Conservation (phyloP, 192 early-diverging fungal species). For the Helicostylum pulchrum region DNA sequence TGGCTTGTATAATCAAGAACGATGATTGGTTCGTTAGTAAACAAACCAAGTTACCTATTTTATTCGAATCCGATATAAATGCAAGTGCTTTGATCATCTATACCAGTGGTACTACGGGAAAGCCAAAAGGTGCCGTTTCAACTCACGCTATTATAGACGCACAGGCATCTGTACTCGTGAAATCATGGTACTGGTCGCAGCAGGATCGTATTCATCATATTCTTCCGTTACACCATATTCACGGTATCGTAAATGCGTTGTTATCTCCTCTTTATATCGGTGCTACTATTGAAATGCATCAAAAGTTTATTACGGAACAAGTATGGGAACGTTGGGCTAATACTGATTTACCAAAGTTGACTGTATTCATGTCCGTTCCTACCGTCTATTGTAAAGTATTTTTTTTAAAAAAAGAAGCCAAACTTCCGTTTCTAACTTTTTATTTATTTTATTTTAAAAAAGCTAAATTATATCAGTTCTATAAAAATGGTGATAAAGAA, state of each 20-base stretch:
- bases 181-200: slow-evolving; percentile 68
- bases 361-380: slow-evolving; percentile 87
- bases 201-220: slow-evolving; percentile 73
- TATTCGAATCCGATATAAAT: slow-evolving; percentile 17
- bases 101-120: slow-evolving; percentile 71
- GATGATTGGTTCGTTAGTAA: not conserved
- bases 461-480: slow-evolving; percentile 62
- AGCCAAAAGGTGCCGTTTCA: slow-evolving; percentile 84
- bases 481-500: slow-evolving; percentile 42
- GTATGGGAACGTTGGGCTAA: slow-evolving; percentile 67
- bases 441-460: not conserved
- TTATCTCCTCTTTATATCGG: slow-evolving; percentile 64
- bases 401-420: no score
- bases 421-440: not conserved
- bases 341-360: slow-evolving; percentile 46
- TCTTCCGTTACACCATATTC: slow-evolving; percentile 84
- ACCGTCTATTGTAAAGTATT: slow-evolving; percentile 66
- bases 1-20: not conserved
- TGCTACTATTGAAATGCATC: slow-evolving; percentile 74
- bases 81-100: slow-evolving; percentile 71
- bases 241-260: slow-evolving; percentile 71
- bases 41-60: not conserved
- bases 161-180: slow-evolving; percentile 61
- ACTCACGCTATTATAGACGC: slow-evolving; percentile 64
- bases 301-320: slow-evolving; percentile 59